Evolutionary conservation across 371 early-diverging fungal species (phyloP), one percentile per base, ranked within the genome.

Genomic region (Mucor lusitanicus): DNA sequence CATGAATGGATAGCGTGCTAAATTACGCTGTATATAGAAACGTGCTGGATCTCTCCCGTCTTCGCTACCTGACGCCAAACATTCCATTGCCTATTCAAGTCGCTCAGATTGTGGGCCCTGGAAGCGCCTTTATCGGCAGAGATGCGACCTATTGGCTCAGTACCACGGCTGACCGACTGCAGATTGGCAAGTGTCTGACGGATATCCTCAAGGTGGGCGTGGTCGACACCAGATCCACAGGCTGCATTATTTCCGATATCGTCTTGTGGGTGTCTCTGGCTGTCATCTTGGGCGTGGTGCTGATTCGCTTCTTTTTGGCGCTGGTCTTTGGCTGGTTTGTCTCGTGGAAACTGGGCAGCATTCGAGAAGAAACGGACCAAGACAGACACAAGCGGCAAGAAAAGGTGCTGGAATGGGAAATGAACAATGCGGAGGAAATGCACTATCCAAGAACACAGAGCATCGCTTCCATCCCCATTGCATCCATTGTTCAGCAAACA

Each of bases 281-380:
- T 25, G 89, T 94, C 53, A 92, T 94, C 65, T 69, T 94, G 23
- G 88, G 91, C 37, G 90, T 91, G 0, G 93, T 95, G 21, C 59
- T 93, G 71, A 87, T 88, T 71, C 92, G 91, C 68, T 95, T 95
- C 77, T 77, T 92, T 44, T 77, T 95, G 82, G 94, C 95, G 0
- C 70, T 94, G 23, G 81, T 91, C 39, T 95, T 95, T 84, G 91
- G 90, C 12, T 95, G 94, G 94, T 85, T 89, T 42, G 75, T 93
- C 50, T 87, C 89, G 4, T 88, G 88, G 81, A 80, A 90, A 33
- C 74, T 93, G 64, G 95, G 91, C 35, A 89, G 82, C 35, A 87
- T 92, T 42, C 85, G 87, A 57, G 83, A 87, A 69, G 90, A 92
- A 70, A 87, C 92, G 4, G 78, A 77, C 6, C 87, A 85, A 59